A percentile compares a stretch with the other conserved stretches of the same genome.
Conservation (phyloP, 345 rosid genomes). For the Syzygium aqueum region DNA sequence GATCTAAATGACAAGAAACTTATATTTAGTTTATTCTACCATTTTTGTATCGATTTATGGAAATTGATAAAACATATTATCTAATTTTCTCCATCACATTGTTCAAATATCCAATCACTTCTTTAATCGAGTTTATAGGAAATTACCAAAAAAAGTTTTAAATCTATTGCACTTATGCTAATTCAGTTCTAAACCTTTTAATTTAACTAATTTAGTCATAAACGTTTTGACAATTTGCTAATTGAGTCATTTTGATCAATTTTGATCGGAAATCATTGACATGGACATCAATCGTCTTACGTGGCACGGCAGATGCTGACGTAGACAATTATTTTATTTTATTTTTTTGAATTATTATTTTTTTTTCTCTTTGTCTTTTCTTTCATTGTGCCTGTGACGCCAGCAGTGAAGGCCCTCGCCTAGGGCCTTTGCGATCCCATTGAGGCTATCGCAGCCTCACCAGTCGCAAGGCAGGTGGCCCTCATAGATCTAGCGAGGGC, state of each 20-base stretch:
- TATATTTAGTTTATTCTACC: neutral
- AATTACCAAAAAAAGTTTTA: too few relatives aligned
- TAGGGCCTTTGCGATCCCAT: too few relatives aligned
- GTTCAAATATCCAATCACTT: neutral
- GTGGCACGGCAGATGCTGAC: accelerated
- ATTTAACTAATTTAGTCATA: accelerated
- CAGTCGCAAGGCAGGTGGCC: too few relatives aligned
- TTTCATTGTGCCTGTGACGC: accelerated
- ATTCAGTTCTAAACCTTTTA: too few relatives aligned
- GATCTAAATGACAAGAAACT: neutral
- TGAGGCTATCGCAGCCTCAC: too few relatives aligned
- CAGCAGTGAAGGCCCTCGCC: too few relatives aligned
- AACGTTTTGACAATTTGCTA: neutral
- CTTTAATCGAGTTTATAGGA: accelerated
- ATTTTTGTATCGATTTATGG: neutral
- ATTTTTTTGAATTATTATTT: too few relatives aligned
- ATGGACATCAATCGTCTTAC: accelerated
- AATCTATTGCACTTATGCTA: accelerated
- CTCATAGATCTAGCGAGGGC: too few relatives aligned
- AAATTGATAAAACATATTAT: neutral
- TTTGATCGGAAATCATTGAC: accelerated
- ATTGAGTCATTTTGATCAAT: neutral
- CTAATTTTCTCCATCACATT: neutral
- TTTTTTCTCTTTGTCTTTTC: too few relatives aligned
- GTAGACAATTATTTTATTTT: accelerated